phyloP scores from a whole-genome alignment of 495 filamentous ascomycete genomes.

The Parathielavia appendiculata region DNA sequence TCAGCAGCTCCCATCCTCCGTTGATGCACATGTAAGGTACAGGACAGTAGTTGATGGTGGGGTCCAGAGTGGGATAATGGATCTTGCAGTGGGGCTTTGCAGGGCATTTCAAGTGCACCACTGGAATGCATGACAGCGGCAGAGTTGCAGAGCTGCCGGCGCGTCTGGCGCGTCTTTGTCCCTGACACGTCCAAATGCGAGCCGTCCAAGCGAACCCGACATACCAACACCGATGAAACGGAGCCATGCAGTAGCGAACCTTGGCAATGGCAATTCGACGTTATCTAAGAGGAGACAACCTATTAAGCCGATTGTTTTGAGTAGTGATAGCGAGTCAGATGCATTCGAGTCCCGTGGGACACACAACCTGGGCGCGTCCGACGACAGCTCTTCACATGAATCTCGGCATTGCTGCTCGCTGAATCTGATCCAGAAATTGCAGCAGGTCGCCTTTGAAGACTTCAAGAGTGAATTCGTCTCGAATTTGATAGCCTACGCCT shows the following conservation, averaged over 20 bases:
- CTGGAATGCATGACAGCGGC: too few relatives aligned
- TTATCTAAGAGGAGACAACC: not conserved
- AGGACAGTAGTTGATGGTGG: too few relatives aligned
- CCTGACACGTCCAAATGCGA: not conserved
- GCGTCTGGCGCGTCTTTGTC: not conserved
- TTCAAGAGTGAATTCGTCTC: slow-evolving; percentile 10
- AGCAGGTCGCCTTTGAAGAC: slow-evolving; percentile 11
- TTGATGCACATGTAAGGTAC: too few relatives aligned
- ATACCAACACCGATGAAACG: slow-evolving; percentile 8
- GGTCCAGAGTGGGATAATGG: not conserved
- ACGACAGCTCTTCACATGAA: not conserved
- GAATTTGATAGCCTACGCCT: slow-evolving; percentile 9
- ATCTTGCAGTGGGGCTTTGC: too few relatives aligned
- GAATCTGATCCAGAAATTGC: slow-evolving; percentile 5
- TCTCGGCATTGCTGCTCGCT: not conserved
- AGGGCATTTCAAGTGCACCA: too few relatives aligned
- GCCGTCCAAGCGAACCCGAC: not conserved
- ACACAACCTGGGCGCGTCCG: not conserved
- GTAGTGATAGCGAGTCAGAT: slow-evolving; percentile 4
- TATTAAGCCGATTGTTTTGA: not conserved
- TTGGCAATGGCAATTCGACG: not conserved
- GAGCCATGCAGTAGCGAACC: not conserved
- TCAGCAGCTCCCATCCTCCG: too few relatives aligned
- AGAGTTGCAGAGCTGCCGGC: not conserved
- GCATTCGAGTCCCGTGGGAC: not conserved